These are phyloP conservation scores for Linderina pennispora DNA, from an alignment of 192 early-diverging fungal genomes.

Conservation along the genomic window DNA sequence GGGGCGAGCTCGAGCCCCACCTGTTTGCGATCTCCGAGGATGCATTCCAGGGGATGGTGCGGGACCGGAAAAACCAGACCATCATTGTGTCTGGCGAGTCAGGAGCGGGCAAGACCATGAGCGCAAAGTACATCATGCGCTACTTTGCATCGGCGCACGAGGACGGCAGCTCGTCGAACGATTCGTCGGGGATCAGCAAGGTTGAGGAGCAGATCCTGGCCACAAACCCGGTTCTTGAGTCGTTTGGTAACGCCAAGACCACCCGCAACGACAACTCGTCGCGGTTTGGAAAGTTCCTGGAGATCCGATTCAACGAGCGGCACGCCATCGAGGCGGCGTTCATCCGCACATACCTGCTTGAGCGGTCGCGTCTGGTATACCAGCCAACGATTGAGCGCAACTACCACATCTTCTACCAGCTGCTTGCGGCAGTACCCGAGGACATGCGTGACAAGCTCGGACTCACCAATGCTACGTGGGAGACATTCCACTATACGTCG, in stretches of 20 bases:
- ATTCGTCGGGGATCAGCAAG: conserved; percentile 18
- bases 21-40: conserved; percentile 99
- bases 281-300: conserved; percentile 98
- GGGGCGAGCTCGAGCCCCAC: conserved; percentile 95
- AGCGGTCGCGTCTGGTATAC: conserved; percentile 91
- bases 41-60: conserved; percentile 93
- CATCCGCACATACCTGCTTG: conserved; percentile 94
- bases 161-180: too few species aligned
- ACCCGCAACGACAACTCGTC: conserved; percentile 98
- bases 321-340: conserved; percentile 87
- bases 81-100: conserved; percentile 98
- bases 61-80: conserved; percentile 91
- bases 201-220: conserved; percentile 79
- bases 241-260: conserved; percentile 99
- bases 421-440: conserved; percentile 82
- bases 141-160: conserved; percentile 87
- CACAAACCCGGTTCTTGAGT: conserved; percentile 99
- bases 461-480: conserved; percentile 25
- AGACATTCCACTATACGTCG: conserved; percentile 83
- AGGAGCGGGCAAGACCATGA: conserved; percentile 96
- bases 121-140: conserved; percentile 96
- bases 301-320: conserved; percentile 85
- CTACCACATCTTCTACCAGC: conserved; percentile 99
- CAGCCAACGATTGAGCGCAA: conserved; percentile 92
- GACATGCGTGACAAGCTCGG: conserved; percentile 39